Evolutionary conservation across 768 basidiomycete species (phyloP).

Genomic region (Fistulinella prunicolor): DNA sequence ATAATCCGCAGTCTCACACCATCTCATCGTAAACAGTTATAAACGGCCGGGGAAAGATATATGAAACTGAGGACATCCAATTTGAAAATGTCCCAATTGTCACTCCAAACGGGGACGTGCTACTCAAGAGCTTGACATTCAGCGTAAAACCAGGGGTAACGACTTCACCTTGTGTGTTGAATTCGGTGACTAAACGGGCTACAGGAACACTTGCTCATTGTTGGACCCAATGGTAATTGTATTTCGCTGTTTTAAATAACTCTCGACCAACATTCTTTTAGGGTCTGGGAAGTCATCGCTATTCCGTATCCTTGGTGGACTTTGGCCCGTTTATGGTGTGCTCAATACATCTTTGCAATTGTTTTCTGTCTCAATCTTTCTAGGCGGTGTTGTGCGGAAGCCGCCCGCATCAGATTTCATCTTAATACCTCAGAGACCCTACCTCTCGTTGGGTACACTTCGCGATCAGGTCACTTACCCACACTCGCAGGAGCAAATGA

Average conservation of each 20-base stretch:
- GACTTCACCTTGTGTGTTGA: background rate
- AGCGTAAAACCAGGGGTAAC: conserved; percentile 80
- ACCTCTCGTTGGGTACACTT: conserved; percentile 89
- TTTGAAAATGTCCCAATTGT: conserved; percentile 95
- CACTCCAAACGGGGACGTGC: conserved; percentile 92
- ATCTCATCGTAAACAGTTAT: conserved; percentile 54
- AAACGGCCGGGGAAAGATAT: conserved; percentile 70
- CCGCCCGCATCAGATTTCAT: conserved; percentile 88
- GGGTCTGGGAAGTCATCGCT: conserved; percentile 88
- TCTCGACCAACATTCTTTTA: conserved; percentile 23
- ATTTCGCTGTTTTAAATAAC: background rate
- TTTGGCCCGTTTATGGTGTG: conserved; percentile 78
- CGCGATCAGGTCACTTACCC: conserved; percentile 98
- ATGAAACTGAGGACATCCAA: conserved; percentile 84
- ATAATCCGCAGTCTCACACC: background rate
- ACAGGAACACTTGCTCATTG: conserved; percentile 87
- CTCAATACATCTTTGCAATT: background rate
- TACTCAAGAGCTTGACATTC: conserved; percentile 84
- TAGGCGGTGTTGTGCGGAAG: conserved; percentile 78
- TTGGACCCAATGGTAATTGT: conserved; percentile 85
- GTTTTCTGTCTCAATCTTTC: conserved; percentile 12
- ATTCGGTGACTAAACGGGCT: background rate
- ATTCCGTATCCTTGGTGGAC: conserved; percentile 92
- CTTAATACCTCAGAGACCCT: conserved; percentile 93
- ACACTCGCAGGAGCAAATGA: conserved; percentile 79